A percentile compares a stretch with the other conserved stretches of the same genome.
phyloP scores from a whole-genome alignment of 1,284 basidiomycete species.

The Singerocomus rubriflavus region DNA sequence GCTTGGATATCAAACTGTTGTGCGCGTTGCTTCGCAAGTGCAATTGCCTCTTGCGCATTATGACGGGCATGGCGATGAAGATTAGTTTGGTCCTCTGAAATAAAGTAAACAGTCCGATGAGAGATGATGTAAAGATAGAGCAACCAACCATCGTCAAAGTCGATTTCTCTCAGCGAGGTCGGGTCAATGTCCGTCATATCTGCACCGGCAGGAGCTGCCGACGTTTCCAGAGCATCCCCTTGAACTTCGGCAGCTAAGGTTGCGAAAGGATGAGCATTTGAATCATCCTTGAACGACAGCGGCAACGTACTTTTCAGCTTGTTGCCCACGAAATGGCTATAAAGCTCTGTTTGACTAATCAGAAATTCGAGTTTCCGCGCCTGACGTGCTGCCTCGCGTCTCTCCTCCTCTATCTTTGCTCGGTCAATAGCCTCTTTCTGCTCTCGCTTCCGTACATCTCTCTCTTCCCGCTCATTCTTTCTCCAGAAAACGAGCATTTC shows the following conservation, averaged over 20 bases:
- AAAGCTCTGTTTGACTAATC: slow-evolving; percentile 98
- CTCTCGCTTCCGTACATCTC: slow-evolving; percentile 89
- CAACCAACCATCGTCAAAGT: slow-evolving; percentile 88
- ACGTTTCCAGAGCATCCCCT: slow-evolving; percentile 53
- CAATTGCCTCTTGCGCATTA: slow-evolving; percentile 90
- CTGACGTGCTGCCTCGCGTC: slow-evolving; percentile 92
- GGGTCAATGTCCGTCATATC: slow-evolving; percentile 54
- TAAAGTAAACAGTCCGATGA: slow-evolving; percentile 1
- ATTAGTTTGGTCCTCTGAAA: slow-evolving; percentile 80
- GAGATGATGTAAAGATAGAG: not conserved
- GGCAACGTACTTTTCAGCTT: slow-evolving; percentile 87
- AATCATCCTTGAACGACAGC: slow-evolving; percentile 6
- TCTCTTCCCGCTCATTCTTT: slow-evolving; percentile 96
- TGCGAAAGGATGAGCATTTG: slow-evolving; percentile 19
- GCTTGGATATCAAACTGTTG: slow-evolving; percentile 83
- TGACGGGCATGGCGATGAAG: slow-evolving; percentile 84
- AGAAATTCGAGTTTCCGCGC: slow-evolving; percentile 98
- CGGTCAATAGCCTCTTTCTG: slow-evolving; percentile 92
- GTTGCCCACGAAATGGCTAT: slow-evolving; percentile 98
- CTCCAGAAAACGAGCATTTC: slow-evolving; percentile 98
- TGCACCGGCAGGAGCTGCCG: slow-evolving; percentile 54
- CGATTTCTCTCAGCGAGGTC: slow-evolving; percentile 68
- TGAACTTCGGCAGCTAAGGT: slow-evolving; percentile 82
- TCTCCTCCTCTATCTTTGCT: slow-evolving; percentile 93
- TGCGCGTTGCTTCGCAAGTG: slow-evolving; percentile 78